Evolutionary conservation across 345 rosid species (phyloP).

Genomic region (Ailanthus altissimus): DNA sequence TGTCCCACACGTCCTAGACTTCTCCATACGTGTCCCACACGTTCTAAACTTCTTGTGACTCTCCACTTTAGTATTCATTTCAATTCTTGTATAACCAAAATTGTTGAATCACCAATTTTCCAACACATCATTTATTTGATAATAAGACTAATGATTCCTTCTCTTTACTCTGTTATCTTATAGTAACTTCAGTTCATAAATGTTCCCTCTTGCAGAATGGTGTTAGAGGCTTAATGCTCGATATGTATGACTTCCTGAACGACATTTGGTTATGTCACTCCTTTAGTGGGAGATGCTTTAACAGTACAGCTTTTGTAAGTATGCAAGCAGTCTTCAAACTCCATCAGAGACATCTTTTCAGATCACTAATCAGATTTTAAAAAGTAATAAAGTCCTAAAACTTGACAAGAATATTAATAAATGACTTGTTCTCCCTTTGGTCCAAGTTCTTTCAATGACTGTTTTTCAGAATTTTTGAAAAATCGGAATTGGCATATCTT

Average conservation of each 20-base stretch:
- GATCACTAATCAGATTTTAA: background rate
- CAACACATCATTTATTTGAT: background rate
- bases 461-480: background rate
- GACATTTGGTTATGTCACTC: slow-evolving; percentile 94
- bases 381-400: background rate
- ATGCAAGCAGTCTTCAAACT: background rate
- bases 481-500: too few relatives aligned
- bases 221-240: slow-evolving; percentile 89
- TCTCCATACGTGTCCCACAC: too few relatives aligned
- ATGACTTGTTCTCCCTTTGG: background rate
- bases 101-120: too few relatives aligned
- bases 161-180: background rate
- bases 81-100: too few relatives aligned
- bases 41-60: too few relatives aligned
- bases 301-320: slow-evolving; percentile 83
- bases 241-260: slow-evolving; percentile 78
- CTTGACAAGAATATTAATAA: background rate
- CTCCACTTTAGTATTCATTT: too few relatives aligned
- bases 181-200: background rate
- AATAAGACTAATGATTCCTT: background rate
- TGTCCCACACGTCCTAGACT: too few relatives aligned
- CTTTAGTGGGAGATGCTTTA: slow-evolving; percentile 59
- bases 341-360: background rate
- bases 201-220: slow-evolving; percentile 63
- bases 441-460: background rate